Evolutionary conservation across 208 protist genomes (phyloP), one percentile per base, ranked within the genome.

Genomic region (Balamuthia mandrillaris): DNA sequence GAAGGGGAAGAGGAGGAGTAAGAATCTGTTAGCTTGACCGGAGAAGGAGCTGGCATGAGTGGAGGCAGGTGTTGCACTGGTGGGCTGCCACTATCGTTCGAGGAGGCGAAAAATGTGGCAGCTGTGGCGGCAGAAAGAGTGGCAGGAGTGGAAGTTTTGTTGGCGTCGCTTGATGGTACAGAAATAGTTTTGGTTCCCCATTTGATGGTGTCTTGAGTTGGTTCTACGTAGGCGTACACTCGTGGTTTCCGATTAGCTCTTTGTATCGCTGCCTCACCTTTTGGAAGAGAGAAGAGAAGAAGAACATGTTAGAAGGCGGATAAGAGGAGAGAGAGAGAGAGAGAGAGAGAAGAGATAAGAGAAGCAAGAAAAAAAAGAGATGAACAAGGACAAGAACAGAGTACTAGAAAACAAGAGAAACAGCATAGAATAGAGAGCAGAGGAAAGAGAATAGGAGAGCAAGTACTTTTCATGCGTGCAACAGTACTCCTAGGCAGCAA

Each of bases 241-340:
- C 66, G 35, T 31, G 66, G 66, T 44, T 6, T 14, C 24, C 52
- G 45, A n/a, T 75, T 75, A 9, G 35, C 12, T 45, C 65, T 37
- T 44, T 75, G 65, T 10, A 75, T 45, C 65, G 65, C 65, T 18
- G 65, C 65, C 42, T 75, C 65, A 44, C 65, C 65, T 75, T 10
- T 24, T n/a, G n/a, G n/a, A n/a, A n/a, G n/a, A n/a, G n/a, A n/a
- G 21, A 0, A 33, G 2, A n/a, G n/a, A n/a, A n/a, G n/a, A n/a
- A n/a, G n/a, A n/a, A n/a, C n/a, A n/a, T n/a, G n/a, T n/a, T n/a
- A n/a, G n/a, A n/a, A n/a, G n/a, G n/a, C n/a, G n/a, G n/a, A n/a
- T n/a, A n/a, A n/a, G n/a, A n/a, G n/a, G n/a, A n/a, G n/a, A n/a
- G n/a, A n/a, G n/a, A n/a, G n/a, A n/a, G n/a, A n/a, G n/a, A n/a